Base-by-base conservation (phyloP, 2,329 filamentous ascomycete genomes). In the Aspergillus brunneoviolaceus region DNA sequence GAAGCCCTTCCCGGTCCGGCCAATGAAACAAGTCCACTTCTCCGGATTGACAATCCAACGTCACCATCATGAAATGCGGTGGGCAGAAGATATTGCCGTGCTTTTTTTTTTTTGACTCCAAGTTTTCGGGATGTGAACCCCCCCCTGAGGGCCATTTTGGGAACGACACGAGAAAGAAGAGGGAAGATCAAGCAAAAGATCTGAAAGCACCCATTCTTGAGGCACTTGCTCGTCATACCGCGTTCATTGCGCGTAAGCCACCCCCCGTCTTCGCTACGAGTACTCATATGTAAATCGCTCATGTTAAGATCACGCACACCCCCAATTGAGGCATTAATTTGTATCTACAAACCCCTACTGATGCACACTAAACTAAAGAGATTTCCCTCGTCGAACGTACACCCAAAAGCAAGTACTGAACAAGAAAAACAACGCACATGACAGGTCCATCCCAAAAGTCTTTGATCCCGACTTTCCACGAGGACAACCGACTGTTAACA, bases 11-110 rank as follows among this genome's bases (percentile, higher is more conserved):
- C 61, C 42, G n/a, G 27, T 19, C 1, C 31, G 53, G 29, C 72
- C 72, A 74, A 74, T 74, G 65, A 73, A 39, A 49, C 23, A 2
- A 9, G 42, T 1, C 33, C 49, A 6, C 62, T 56, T 62, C 63
- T 55, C 14, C 23, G n/a, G 51, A 61, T 64, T 65, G 57, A 47
- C 60, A 62, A 63, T 64, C 59, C 42, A 56, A 66, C 64, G 64
- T 66, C 63, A 66, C 64, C 67, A 54, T 65, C 56, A 33, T 65
- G 63, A 54, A 60, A 45, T 45, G 49, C 52, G 61, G 57, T 69
- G 67, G 71, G 68, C 67, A 68, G 69, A 73, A 73, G 63, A 62
- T 68, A 74, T 73, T 73, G 67, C 71, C 72, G 71, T 64, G 54
- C 63, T 65, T 67, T 3, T 16, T 67, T 3, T 16, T 11, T 67